phyloP scores from a whole-genome alignment of 2,329 filamentous ascomycete species.

The Colletotrichum sublineola region DNA sequence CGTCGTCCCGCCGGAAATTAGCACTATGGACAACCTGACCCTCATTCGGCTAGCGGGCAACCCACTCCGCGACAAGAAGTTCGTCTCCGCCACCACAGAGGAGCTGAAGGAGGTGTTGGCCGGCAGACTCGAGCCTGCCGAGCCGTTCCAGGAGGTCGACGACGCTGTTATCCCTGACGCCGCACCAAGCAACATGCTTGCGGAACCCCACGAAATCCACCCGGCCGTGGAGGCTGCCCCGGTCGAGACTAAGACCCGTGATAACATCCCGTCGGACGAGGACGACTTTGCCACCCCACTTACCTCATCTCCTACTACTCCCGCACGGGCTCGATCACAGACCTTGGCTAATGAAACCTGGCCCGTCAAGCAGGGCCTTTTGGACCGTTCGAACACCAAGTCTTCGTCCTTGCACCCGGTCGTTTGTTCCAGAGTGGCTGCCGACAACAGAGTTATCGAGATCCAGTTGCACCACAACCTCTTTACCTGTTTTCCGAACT shows the following conservation, averaged over 20 bases:
- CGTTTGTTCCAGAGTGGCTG: slow-evolving; percentile 67
- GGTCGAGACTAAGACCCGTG: slow-evolving; percentile 54
- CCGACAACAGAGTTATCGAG: slow-evolving; percentile 64
- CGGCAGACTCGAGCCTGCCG: slow-evolving; percentile 73
- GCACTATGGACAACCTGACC: slow-evolving; percentile 81
- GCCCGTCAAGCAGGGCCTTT: slow-evolving; percentile 69
- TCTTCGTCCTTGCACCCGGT: slow-evolving; percentile 71
- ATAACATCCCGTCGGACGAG: slow-evolving; percentile 61
- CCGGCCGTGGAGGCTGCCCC: slow-evolving; percentile 7
- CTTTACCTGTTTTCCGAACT: slow-evolving; percentile 77
- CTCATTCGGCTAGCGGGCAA: slow-evolving; percentile 88
- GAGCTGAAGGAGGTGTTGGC: slow-evolving; percentile 83
- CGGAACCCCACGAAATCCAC: slow-evolving; percentile 34
- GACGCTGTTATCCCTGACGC: slow-evolving; percentile 44
- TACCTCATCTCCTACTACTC: slow-evolving; percentile 65
- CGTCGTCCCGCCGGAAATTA: slow-evolving; percentile 80
- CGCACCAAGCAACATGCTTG: slow-evolving; percentile 52
- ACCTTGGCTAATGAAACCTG: slow-evolving; percentile 64
- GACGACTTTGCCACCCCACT: slow-evolving; percentile 71
- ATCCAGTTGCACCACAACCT: slow-evolving; percentile 84
- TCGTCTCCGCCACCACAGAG: slow-evolving; percentile 82
- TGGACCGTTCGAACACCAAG: slow-evolving; percentile 78
- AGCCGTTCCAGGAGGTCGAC: slow-evolving; percentile 53
- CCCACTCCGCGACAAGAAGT: slow-evolving; percentile 88
- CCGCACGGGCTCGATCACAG: slow-evolving; percentile 62